Base-by-base conservation (phyloP, 306 rosid genomes). In the Styphnolobium japonicum region DNA sequence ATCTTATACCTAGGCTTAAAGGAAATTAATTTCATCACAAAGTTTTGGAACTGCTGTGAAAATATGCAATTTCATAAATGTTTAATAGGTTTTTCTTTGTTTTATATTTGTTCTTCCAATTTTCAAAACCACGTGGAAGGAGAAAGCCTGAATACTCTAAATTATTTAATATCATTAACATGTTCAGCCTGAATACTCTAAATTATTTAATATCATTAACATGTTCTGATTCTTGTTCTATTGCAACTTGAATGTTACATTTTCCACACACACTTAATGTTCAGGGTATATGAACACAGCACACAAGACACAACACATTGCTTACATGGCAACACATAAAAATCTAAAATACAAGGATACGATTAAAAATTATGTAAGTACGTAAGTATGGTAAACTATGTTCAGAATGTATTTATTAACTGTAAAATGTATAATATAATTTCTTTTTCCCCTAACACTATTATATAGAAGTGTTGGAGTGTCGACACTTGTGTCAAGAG, bases 101-200 rank as follows among this genome's bases (percentile, higher is more conserved):
- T 61, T 55, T 4, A 12, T 29, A n/a, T 7, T 22, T 34, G 8
- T 46, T 66, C 15, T 57, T 33, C 58, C 42, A 10, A 21, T 43
- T 81, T 64, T 66, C 5, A 40, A 52, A 73, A 64, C 31, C 48
- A 37, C 2, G 6, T 18, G 74, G 53, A 39, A 37, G 51, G 34
- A 55, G 27, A 65, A 46, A 31, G 21, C 12, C 70, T 56, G 2
- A 27, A 10, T 18, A 48, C 34, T 67, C 25, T 22, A 58, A 48
- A 16, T 67, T 60, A 74, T 68, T 57, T 67, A 60, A 57, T 56
- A 55, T 46, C 58, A 46, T 58, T 37, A 36, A 61, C 34, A 56
- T 57, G n/a, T n/a, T n/a, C n/a, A 31, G 21, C 12, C 70, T 56
- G 2, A 27, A 10, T 18, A 48, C 34, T 67, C 25, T 22, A 58